Base-by-base conservation (phyloP, 129 eudicot genomes). In the Artemisia tridentata region DNA sequence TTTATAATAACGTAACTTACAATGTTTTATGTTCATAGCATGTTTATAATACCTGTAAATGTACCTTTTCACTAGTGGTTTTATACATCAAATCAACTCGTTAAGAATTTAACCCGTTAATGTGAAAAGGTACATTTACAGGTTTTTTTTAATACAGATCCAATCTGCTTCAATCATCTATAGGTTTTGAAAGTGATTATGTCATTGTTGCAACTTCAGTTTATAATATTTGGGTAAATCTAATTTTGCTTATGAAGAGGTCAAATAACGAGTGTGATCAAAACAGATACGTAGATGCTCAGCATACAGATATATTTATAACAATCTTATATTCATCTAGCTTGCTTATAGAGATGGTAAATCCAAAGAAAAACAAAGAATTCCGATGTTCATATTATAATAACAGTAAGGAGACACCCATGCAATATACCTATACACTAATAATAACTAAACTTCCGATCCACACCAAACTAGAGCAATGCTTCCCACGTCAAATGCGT, bases 401-500 rank as follows among this genome's bases (percentile, higher is more conserved):
- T 71, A 70, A 18, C 62, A 41, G 18, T 49, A 70, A 51, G 23
- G 41, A 38, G 69, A 51, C 60, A 48, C 43, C 9, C 43, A 77
- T 78, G 63, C 77, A 71, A 50, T 34, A 63, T 72, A 72, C 69
- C 74, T 76, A 69, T 72, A 77, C 71, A 77, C 45, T 38, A 38
- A 38, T 21, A 69, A 27, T 60, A 20, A 76, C 63, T 38, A 60
- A 18, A 17, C 71, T 62, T 70, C 51, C 5, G 16, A 27, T 46
- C 72, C 65, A 43, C 58, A 7, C 31, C 66, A 29, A 61, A 14
- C 46, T 29, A 29, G 66, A 61, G 20, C 63, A 68, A 67, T 29
- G 18, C 15, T 14, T 49, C 70, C 66, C 31, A 27, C 12, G 18
- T 90, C 95, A 91, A 5, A 85, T 78, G 61, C 97, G 85, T 41